These are phyloP conservation scores for Pichia heedii DNA, from an alignment of 805 yeast species.

Conservation along the genomic window DNA sequence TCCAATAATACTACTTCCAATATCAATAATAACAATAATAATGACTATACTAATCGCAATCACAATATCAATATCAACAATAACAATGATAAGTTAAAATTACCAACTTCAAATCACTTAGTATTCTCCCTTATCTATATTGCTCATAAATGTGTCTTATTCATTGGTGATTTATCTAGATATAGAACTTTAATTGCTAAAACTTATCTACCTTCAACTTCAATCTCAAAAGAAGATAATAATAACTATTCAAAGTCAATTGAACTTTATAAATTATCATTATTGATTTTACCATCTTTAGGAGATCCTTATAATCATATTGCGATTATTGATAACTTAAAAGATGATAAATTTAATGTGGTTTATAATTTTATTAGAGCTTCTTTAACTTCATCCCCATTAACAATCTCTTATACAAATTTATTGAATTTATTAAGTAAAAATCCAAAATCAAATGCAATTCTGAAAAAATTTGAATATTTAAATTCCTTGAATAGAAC, in stretches of 20 bases:
- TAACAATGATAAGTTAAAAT: constrained; percentile 5
- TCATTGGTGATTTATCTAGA: constrained; percentile 51
- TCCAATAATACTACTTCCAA: too few species aligned
- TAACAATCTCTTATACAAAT: constrained; percentile 38
- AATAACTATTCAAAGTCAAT: constrained; percentile 36
- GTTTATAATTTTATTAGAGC: constrained; percentile 49
- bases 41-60: too few species aligned
- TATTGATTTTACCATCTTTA: constrained; percentile 52
- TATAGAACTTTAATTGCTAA: constrained; percentile 44
- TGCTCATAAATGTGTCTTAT: constrained; percentile 40
- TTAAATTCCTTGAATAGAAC: constrained; percentile 19
- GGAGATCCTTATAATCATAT: constrained; percentile 60
- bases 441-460: constrained; percentile 25
- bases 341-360: constrained; percentile 39
- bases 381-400: constrained; percentile 42
- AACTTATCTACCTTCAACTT: constrained; percentile 28
- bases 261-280: constrained; percentile 43
- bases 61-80: too few species aligned
- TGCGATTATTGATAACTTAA: constrained; percentile 45
- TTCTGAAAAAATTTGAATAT: constrained; percentile 21
- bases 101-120: constrained; percentile 6
- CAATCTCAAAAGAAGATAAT: constrained; percentile 28
- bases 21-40: too few species aligned
- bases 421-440: constrained; percentile 30
- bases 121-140: constrained; percentile 29